Evolutionary conservation across 345 rosid genomes (phyloP).

Genomic region (Aquilaria malaccensis): DNA sequence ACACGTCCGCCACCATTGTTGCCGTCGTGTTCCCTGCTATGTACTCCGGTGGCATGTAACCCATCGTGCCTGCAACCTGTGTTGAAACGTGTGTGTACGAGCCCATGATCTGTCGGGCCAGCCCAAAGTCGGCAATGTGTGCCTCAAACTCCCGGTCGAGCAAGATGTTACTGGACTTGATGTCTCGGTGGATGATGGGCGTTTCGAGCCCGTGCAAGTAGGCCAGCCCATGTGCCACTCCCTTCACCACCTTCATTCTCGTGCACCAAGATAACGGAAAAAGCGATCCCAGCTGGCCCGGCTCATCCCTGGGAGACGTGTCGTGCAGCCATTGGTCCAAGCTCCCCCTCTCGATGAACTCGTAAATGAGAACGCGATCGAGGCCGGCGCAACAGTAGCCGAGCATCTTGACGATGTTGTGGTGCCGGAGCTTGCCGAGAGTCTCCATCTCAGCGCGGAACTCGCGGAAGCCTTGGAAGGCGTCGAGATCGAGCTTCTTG

Average conservation of each 20-base stretch:
- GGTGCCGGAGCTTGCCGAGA: slow-evolving; percentile 49
- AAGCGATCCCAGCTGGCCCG: slow-evolving; percentile 7
- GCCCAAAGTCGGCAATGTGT: slow-evolving; percentile 81
- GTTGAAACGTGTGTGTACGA: slow-evolving; percentile 79
- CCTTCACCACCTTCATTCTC: slow-evolving; percentile 38
- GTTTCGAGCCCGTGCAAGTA: slow-evolving; percentile 59
- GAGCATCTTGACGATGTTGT: slow-evolving; percentile 60
- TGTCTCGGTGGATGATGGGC: slow-evolving; percentile 82
- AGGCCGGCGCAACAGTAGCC: slow-evolving; percentile 66
- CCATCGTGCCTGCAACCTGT: slow-evolving; percentile 90
- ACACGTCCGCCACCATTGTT: slow-evolving; percentile 57
- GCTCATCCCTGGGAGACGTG: slow-evolving; percentile 13
- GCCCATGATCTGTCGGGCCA: slow-evolving; percentile 45
- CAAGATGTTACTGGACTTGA: slow-evolving; percentile 74
- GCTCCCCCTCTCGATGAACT: slow-evolving; percentile 64
- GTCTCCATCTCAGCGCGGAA: slow-evolving; percentile 92
- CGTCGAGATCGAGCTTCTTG: slow-evolving; percentile 72
- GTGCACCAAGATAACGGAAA: slow-evolving; percentile 49
- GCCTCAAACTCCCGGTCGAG: slow-evolving; percentile 51
- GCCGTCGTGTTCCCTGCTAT: slow-evolving; percentile 64
- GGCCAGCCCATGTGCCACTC: slow-evolving; percentile 61
- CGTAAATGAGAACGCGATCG: slow-evolving; percentile 71
- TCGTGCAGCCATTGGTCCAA: slow-evolving; percentile 81
- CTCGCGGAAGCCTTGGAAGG: slow-evolving; percentile 85
- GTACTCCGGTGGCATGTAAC: slow-evolving; percentile 98